A percentile compares a stretch with the other conserved stretches of the same genome.
Conservation (phyloP, 2,329 filamentous ascomycete genomes). For the Colletotrichum euphorbiae region DNA sequence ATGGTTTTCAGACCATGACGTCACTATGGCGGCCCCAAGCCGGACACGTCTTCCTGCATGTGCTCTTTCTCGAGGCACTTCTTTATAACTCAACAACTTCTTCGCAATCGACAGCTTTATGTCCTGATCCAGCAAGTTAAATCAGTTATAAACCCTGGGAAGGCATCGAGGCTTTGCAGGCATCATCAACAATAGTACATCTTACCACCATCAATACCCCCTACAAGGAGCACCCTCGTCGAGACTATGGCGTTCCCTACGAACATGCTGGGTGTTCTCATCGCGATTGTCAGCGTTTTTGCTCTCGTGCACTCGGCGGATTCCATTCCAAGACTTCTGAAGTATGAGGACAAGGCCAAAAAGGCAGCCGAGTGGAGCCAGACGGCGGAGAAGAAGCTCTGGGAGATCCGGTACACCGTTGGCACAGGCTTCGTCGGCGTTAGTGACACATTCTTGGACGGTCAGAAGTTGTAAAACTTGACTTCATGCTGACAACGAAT, state of each 20-base stretch:
- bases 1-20: conserved; percentile 6
- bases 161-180: background rate
- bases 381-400: conserved; percentile 44
- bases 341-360: conserved; percentile 46
- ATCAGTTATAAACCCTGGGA: background rate
- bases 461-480: background rate
- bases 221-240: background rate
- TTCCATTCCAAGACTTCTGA: conserved; percentile 45
- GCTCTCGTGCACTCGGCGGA: conserved; percentile 42
- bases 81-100: background rate
- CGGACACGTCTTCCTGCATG: conserved; percentile 1
- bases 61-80: background rate
- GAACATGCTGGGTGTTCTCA: conserved; percentile 33
- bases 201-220: background rate
- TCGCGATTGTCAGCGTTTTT: conserved; percentile 43
- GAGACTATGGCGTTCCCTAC: conserved; percentile 38
- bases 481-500: background rate
- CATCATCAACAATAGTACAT: background rate
- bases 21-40: conserved; percentile 18
- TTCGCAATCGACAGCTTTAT: background rate
- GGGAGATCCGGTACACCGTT: conserved; percentile 46
- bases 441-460: background rate
- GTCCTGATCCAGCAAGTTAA: background rate
- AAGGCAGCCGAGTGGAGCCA: conserved; percentile 48
- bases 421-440: conserved; percentile 45